Evolutionary conservation across 345 rosid species (phyloP).

Genomic region (Corchorus olitorius): DNA sequence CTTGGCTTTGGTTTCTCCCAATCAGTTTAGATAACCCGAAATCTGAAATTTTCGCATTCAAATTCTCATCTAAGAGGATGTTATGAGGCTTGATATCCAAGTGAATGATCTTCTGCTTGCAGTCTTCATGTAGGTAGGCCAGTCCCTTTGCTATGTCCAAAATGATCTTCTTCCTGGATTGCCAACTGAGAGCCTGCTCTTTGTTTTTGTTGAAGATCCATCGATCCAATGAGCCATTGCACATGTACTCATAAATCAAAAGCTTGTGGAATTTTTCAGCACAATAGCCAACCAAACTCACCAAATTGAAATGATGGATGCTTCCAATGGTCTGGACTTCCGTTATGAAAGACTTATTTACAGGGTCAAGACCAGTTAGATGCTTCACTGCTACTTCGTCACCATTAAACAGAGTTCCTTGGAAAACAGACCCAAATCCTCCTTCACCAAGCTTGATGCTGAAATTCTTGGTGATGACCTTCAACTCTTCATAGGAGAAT

Average conservation of each 20-base stretch:
- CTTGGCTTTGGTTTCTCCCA: constrained; percentile 15
- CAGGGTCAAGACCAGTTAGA: not conserved
- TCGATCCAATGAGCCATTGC: constrained; percentile 17
- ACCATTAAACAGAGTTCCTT: not conserved
- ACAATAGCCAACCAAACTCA: constrained; percentile 18
- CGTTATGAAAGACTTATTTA: not conserved
- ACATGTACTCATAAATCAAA: constrained; percentile 15
- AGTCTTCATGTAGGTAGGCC: constrained; percentile 26
- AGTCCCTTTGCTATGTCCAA: not conserved
- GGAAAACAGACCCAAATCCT: constrained; percentile 8
- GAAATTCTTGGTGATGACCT: constrained; percentile 7
- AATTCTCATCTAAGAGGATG: not conserved
- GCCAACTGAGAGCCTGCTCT: constrained; percentile 1
- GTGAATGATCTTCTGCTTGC: constrained; percentile 22
- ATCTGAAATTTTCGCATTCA: constrained; percentile 24
- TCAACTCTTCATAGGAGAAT: constrained; percentile 13
- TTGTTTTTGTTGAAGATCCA: constrained; percentile 8
- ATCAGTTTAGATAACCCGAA: constrained; percentile 16
- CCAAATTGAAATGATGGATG: constrained; percentile 18
- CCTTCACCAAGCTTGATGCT: not conserved
- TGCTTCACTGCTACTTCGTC: not conserved
- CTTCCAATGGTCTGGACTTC: not conserved
- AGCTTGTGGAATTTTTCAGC: constrained; percentile 9
- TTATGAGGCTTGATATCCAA: constrained; percentile 12
- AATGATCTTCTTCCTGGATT: not conserved